Evolutionary conservation across 2,329 filamentous ascomycete species (phyloP).

Genomic region (Scedosporium apiospermum): DNA sequence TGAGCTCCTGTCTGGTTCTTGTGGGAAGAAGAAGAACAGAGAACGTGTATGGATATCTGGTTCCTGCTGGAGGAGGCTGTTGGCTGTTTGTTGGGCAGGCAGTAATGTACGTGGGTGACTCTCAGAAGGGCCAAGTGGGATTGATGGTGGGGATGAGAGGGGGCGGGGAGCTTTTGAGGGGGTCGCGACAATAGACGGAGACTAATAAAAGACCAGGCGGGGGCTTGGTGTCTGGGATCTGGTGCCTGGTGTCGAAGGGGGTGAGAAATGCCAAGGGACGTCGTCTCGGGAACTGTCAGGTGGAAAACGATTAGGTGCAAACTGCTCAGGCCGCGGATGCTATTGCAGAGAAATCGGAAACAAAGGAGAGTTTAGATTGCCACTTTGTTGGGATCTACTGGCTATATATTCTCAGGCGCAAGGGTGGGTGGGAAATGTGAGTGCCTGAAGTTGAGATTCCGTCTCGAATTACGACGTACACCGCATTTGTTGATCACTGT

Average conservation of each 20-base stretch:
- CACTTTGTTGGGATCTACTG: neutral
- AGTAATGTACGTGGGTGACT: neutral
- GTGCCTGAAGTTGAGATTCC: neutral
- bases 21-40: neutral
- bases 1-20: neutral
- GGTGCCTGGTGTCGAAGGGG: too few species aligned
- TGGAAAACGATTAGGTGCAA: too few species aligned
- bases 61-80: too few species aligned
- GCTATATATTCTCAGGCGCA: neutral
- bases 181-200: slow-evolving; percentile 5
- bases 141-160: slow-evolving; percentile 12
- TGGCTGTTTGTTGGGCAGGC: neutral
- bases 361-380: too few species aligned
- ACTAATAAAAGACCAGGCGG: neutral
- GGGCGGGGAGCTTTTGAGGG: slow-evolving; percentile 9
- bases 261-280: too few species aligned
- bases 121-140: neutral
- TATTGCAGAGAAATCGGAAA: neutral
- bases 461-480: neutral
- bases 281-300: too few species aligned
- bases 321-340: neutral
- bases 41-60: too few species aligned
- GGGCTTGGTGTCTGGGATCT: neutral
- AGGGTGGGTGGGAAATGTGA: neutral
- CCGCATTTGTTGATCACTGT: too few species aligned